Evolutionary conservation across 306 rosid species (phyloP), one percentile per base, ranked within the genome.

Genomic region (Vigna hirtella): DNA sequence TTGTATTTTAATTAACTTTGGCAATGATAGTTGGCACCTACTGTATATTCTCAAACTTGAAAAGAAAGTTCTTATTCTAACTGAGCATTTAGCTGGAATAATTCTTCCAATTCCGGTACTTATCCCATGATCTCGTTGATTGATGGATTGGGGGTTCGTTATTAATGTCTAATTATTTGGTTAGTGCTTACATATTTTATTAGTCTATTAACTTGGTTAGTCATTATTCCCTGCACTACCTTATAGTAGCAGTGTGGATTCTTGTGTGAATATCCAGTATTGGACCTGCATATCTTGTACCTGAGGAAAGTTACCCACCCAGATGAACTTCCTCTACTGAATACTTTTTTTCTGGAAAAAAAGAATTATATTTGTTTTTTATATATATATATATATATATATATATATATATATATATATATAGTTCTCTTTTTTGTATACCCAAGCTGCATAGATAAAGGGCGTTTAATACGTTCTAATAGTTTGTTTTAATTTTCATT

Each of bases 11-110:
- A 26, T 59, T 22, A 48, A 56, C 69, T 61, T 55, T 1, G 26
- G 67, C 64, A 58, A 72, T 20, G 49, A 48, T 75, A 62, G 77
- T 38, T 15, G 13, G 40, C 67, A 62, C 36, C 36, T 32, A 32
- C 56, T 84, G 80, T 81, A 79, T 52, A 81, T 81, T 82, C 74
- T 72, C 32, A 34, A 43, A 63, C 43, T 71, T 49, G 57, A 62
- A 87, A 72, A 70, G 76, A 43, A 56, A 38, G 9, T 38, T 50
- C 28, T 66, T 43, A 22, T 13, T 38, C 62, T 69, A 57, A n/a
- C 63, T 7, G 52, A 28, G 49, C 36, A 36, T 48, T 13, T 30
- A 28, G 58, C 40, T 2, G 16, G 49, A 11, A 24, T 58, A 38
- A 49, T 18, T 50, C 16, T 26, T 78, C 70, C 43, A 20, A 59